phyloP scores from a whole-genome alignment of 371 early-diverging fungal genomes.

The Batkoa obscura region DNA sequence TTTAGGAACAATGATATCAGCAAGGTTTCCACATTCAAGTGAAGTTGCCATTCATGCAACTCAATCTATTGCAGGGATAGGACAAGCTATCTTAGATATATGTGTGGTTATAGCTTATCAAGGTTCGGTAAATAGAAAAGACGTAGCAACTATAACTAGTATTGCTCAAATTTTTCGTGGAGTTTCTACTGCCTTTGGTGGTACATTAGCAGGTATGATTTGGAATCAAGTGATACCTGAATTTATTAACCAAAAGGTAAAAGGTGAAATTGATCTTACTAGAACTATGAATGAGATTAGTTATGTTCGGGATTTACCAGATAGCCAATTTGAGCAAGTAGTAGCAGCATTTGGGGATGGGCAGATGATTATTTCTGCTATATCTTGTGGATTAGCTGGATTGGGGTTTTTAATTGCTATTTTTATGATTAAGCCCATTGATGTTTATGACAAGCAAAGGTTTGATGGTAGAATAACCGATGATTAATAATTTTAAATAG shows the following conservation, averaged over 20 bases:
- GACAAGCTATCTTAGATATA: constrained; percentile 19
- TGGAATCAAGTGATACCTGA: background rate
- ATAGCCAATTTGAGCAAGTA: background rate
- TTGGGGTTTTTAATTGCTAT: background rate
- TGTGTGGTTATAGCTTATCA: constrained; percentile 4
- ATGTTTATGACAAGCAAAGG: no score
- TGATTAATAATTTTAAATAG: no score
- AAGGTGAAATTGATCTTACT: background rate
- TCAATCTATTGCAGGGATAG: constrained; percentile 21
- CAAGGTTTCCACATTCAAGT: constrained; percentile 16
- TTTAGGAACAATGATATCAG: constrained; percentile 23
- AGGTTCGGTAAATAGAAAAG: background rate
- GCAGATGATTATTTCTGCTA: background rate
- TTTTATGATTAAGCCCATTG: background rate
- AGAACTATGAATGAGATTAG: background rate
- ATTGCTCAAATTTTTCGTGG: background rate
- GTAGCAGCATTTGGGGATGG: background rate
- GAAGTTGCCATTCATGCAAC: constrained; percentile 19
- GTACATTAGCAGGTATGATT: background rate
- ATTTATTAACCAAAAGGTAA: background rate
- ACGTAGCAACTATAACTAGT: background rate
- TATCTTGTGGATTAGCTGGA: background rate
- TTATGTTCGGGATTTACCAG: background rate
- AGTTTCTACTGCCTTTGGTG: background rate
- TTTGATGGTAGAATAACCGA: no score